Conservation (phyloP, 1,284 basidiomycete species). For the Cutaneotrichosporon cavernicola region DNA sequence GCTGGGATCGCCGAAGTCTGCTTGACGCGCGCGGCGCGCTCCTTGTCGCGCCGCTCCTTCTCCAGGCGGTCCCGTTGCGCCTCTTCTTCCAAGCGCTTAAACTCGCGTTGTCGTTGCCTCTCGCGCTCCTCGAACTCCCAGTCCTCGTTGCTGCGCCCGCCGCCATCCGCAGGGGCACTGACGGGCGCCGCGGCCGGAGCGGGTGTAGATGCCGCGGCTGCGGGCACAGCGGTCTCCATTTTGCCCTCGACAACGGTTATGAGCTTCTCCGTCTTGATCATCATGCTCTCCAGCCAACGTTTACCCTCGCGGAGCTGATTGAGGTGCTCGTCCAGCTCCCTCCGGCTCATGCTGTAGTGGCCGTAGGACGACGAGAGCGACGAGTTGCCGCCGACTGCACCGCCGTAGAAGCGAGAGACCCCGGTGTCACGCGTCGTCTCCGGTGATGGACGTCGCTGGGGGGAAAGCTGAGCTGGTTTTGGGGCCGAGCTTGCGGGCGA, state of each 20-base stretch:
- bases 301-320: constrained; percentile 53
- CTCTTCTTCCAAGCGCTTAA: constrained; percentile 45
- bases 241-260: constrained; percentile 49
- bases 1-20: neutral
- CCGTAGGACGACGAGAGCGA: constrained; percentile 22
- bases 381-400: constrained; percentile 6
- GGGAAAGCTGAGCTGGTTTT: constrained; percentile 23
- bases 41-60: constrained; percentile 37
- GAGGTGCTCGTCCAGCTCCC: constrained; percentile 50
- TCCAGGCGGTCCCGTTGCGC: constrained; percentile 41
- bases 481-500: constrained; percentile 22
- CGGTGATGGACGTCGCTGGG: constrained; percentile 37
- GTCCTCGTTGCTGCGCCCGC: constrained; percentile 24
- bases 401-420: constrained; percentile 22
- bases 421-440: constrained; percentile 30
- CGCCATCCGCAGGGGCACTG: constrained; percentile 7
- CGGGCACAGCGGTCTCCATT: constrained; percentile 21
- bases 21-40: constrained; percentile 16
- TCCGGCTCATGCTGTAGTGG: constrained; percentile 43
- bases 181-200: constrained; percentile 5
- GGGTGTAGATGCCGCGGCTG: neutral
- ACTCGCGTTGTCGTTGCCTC: constrained; percentile 39
- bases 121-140: constrained; percentile 51
- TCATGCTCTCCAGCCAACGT: constrained; percentile 50
- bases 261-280: constrained; percentile 50